Conservation (phyloP, 176 grass and related monocot species). For the Phoenix dactylifera region DNA sequence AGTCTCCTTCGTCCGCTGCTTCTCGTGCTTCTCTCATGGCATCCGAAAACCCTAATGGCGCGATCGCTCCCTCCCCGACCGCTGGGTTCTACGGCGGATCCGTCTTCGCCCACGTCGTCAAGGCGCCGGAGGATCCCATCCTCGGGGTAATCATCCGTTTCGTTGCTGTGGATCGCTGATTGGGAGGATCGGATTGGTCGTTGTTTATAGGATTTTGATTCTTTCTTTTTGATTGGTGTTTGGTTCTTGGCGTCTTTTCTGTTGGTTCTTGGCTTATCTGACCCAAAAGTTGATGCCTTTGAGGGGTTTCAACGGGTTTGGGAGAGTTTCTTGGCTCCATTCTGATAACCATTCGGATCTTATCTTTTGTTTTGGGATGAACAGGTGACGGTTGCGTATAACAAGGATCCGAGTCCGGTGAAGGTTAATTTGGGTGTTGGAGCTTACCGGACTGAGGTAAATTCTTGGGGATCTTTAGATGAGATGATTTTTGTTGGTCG, state of each 20-base stretch:
- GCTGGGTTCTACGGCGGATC: conserved; percentile 41
- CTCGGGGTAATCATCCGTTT: conserved; percentile 52
- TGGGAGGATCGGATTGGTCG: too few relatives aligned
- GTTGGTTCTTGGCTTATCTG: too few relatives aligned
- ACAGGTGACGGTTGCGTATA: conserved; percentile 92
- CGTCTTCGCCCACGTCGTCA: conserved; percentile 53
- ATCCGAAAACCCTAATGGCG: background rate
- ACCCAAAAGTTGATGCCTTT: too few relatives aligned
- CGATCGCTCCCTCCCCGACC: conserved; percentile 26
- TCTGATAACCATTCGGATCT: background rate
- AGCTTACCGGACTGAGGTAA: conserved; percentile 93
- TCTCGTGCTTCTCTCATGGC: conserved; percentile 14
- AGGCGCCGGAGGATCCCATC: conserved; percentile 94
- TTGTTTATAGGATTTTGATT: too few relatives aligned
- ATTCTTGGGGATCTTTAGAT: background rate
- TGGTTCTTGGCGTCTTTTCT: too few relatives aligned
- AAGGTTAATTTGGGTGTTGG: conserved; percentile 98
- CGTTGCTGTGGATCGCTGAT: background rate
- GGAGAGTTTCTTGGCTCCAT: too few relatives aligned
- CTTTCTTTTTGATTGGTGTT: too few relatives aligned
- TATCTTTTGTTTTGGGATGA: background rate
- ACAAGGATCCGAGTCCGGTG: conserved; percentile 84
- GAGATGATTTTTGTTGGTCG: too few relatives aligned
- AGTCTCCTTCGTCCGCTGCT: conserved; percentile 8
- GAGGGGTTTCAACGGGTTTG: too few relatives aligned